Base-by-base conservation (phyloP, 2,329 filamentous ascomycete genomes). In the Neoarthrinium moseri region DNA sequence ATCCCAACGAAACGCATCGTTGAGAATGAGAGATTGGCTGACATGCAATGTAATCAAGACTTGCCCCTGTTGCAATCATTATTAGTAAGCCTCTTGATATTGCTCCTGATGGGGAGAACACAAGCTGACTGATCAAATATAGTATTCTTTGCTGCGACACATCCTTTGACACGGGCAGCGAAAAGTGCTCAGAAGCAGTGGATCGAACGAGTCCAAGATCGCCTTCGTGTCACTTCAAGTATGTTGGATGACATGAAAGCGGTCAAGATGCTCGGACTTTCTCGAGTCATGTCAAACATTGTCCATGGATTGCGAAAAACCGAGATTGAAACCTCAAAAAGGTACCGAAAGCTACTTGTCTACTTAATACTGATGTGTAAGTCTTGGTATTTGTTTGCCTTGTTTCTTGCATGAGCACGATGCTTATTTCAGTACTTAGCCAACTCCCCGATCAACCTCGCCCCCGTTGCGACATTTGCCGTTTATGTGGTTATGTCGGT, bases 181-280 rank as follows among this genome's bases (percentile, higher is more conserved):
- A 56, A 45, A 21, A 50, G 23, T 11, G 64, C 52, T 24, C 62
- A 57, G 50, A 63, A 49, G 54, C 51, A 57, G 1, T 75, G 71
- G 72, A 66, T 71, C 26, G 65, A 69, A 38, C 65, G 60, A 21
- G 69, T 75, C 11, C 66, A 75, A 53, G 59, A 65, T 30, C 67
- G 72, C 5, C 64, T 75, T 4, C 60, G 64, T 5, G 59, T 67
- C 4, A 75, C 72, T 0, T 58, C 64, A 1, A 59, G 58, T 4
- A 64, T 72, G 57, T 62, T 75, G 0, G 60, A 60, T n/a, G 65
- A 69, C 3, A 72, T 75, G 60, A 72, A 72, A 49, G 64, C 68
- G 21, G 61, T 75, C 18, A 75, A 74, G 53, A 73, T 74, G 63
- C 62, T 67, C 11, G 69, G 69, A 0, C 51, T 68, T 1, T 41